Percentiles rank a stretch among this genome's conserved stretches.
Evolutionary conservation across 345 rosid genomes (phyloP).

Genomic region (Populus davidiana): DNA sequence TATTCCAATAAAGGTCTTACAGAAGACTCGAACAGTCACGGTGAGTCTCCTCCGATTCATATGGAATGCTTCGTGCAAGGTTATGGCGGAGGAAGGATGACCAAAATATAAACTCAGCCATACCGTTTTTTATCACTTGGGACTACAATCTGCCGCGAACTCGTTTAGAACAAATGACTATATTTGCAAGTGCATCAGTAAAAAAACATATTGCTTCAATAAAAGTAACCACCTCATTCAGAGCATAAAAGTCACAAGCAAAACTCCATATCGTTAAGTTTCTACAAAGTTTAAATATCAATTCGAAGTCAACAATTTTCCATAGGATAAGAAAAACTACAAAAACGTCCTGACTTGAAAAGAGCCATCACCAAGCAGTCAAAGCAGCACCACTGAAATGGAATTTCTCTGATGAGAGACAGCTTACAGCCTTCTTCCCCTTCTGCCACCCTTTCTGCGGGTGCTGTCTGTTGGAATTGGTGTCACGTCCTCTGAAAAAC

Average conservation of each 20-base stretch:
- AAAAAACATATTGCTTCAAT: not conserved
- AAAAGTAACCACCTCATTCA: not conserved
- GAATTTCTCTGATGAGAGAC: not conserved
- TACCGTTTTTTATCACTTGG: no score
- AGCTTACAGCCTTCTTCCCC: conserved; percentile 76
- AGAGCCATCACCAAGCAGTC: not conserved
- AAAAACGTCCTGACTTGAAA: conserved; percentile 2
- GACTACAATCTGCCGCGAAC: no score
- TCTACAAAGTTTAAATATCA: conserved; percentile 6
- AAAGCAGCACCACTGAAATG: conserved; percentile 2
- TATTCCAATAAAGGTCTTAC: no score
- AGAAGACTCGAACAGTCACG: no score
- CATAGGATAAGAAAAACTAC: not conserved
- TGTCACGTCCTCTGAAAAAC: conserved; percentile 82
- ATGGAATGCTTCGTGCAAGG: not conserved
- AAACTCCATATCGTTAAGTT: conserved; percentile 4
- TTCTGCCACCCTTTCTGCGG: conserved; percentile 87
- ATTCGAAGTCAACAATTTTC: not conserved
- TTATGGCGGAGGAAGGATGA: not conserved
- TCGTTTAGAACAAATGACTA: not conserved
- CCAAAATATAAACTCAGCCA: not conserved
- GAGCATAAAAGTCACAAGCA: not conserved
- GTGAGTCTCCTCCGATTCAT: not conserved
- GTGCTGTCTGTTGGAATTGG: conserved; percentile 94
- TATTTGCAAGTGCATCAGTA: not conserved